These are phyloP conservation scores for Westerdykella aurantiaca DNA, from an alignment of 2,329 filamentous ascomycete species.

Conservation along the genomic window DNA sequence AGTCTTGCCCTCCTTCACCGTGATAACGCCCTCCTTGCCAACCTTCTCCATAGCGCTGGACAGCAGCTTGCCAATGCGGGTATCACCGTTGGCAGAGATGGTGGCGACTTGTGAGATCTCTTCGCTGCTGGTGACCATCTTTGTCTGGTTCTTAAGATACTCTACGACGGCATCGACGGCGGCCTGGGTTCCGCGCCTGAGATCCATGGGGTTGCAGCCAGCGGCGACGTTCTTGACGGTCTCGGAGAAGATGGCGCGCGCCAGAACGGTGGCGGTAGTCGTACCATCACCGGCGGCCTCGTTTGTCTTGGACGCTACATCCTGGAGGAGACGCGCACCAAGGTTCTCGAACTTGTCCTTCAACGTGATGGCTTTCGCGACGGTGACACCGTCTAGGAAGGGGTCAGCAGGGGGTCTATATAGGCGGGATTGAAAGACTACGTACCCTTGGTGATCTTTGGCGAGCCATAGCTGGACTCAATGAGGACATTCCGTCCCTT, in stretches of 20 bases:
- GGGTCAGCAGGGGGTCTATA: conserved; percentile 11
- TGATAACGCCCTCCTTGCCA: conserved; percentile 99
- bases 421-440: neutral
- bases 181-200: conserved; percentile 93
- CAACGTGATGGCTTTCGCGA: conserved; percentile 73
- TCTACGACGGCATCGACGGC: conserved; percentile 92
- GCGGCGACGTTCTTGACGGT: conserved; percentile 99
- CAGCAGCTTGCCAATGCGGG: conserved; percentile 90
- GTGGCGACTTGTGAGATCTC: conserved; percentile 98
- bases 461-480: conserved; percentile 96
- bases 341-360: conserved; percentile 99
- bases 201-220: conserved; percentile 99
- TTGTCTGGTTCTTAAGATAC: conserved; percentile 92
- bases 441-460: conserved; percentile 98
- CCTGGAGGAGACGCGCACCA: conserved; percentile 90
- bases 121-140: conserved; percentile 93
- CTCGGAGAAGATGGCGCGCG: conserved; percentile 97
- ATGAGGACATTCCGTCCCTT: conserved; percentile 99
- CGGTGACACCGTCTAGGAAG: conserved; percentile 46
- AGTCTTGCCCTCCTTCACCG: conserved; percentile 99
- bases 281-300: conserved; percentile 98
- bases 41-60: conserved; percentile 99
- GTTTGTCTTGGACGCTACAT: conserved; percentile 99
- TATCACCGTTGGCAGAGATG: conserved; percentile 95
- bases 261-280: conserved; percentile 94